Evolutionary conservation across 2,329 filamentous ascomycete species (phyloP), one percentile per base, ranked within the genome.

Genomic region (Lachnellula arida): DNA sequence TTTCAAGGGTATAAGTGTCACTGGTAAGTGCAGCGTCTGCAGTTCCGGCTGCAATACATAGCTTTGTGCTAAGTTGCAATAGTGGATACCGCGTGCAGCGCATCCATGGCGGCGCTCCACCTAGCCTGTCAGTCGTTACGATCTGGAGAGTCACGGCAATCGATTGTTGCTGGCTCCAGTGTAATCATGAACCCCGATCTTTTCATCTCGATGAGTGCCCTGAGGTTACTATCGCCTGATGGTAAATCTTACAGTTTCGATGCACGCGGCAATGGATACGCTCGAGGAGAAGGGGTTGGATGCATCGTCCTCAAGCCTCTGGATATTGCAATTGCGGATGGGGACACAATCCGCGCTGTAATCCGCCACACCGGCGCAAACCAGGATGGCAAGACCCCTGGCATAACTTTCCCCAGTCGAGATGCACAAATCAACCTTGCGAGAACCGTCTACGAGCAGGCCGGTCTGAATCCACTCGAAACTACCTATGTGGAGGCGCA

Each of bases 241-340:
- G 48, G 48, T 23, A 39, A 39, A 25, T 50, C 28, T 46, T 80
- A 76, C 57, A 78, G 77, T 2, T 85, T 82, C 59, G 83, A 86
- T 58, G 63, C 73, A 17, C 73, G 76, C 1, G 84, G 48, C 14
- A 79, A 82, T 55, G 85, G 85, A 1, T 87, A 87, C 61, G 82
- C 78, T 0, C 74, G 83, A 35, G 84, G 82, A 1, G 84, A 87
- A 63, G 85, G 83, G 0, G 73, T 81, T 22, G 81, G 68, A 75
- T 75, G 1, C 69, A 86, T 0, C 70, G 73, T 6, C 78, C 82
- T 44, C 9, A 44, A 44, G n/a, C 40, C 9, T n/a, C 40, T 44
- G 8, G 40, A 44, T 22, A 2, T 8, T 64, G 84, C 84, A 0
- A 60, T 86, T 5, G 71, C 72, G 12, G 79, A 82, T 59, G 79